phyloP scores from a whole-genome alignment of 257 asterid genomes.

The Nicotiana undulata region DNA sequence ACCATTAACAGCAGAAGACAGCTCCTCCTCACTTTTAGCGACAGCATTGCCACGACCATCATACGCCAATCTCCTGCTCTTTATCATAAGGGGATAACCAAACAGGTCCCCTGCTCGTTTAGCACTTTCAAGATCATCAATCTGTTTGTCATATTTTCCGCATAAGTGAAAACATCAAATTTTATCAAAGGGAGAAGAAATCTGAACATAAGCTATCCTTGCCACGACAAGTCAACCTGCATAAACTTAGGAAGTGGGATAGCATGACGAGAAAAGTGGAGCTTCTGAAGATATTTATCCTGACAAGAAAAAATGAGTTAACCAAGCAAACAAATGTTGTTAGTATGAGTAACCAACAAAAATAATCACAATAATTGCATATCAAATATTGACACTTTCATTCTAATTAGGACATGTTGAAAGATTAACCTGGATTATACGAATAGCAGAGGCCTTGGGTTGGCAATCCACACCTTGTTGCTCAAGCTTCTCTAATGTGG shows the following conservation, averaged over 20 bases:
- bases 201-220: background rate
- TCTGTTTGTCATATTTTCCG: conserved; percentile 33
- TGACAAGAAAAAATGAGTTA: conserved; percentile 18
- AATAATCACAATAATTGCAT: too few species aligned
- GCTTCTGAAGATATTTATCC: conserved; percentile 96
- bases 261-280: conserved; percentile 63
- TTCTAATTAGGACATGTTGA: background rate
- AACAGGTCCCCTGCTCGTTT: conserved; percentile 67
- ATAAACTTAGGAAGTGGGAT: conserved; percentile 81
- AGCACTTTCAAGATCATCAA: conserved; percentile 67
- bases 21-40: conserved; percentile 56
- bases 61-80: conserved; percentile 90
- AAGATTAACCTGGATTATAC: conserved; percentile 69
- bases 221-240: conserved; percentile 44
- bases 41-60: conserved; percentile 99
- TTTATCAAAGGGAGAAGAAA: background rate
- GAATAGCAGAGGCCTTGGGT: conserved; percentile 90
- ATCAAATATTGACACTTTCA: background rate
- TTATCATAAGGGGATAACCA: conserved; percentile 91
- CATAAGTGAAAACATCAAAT: background rate
- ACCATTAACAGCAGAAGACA: conserved; percentile 69
- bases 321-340: background rate
- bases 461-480: conserved; percentile 85
- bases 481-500: conserved; percentile 86
- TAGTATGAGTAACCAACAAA: background rate